These are phyloP conservation scores for Gliomastix tumulicola DNA, from an alignment of 2,329 filamentous ascomycete species.

Conservation along the genomic window DNA sequence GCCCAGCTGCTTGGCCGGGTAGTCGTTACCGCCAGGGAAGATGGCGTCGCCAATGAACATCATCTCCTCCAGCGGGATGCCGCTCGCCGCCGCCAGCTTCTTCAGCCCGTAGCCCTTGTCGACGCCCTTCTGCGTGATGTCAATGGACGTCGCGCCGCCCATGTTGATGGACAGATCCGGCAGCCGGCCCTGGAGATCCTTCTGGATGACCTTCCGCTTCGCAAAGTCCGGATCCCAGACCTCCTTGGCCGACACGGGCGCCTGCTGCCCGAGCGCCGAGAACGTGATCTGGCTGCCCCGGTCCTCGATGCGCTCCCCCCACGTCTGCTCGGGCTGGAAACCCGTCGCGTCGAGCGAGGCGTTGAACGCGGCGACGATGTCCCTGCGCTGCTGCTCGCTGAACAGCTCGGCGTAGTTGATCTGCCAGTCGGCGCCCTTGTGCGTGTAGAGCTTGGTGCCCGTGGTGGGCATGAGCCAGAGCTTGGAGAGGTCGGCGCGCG, in stretches of 20 bases:
- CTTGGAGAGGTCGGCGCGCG: conserved; percentile 22
- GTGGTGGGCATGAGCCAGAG: conserved; percentile 33
- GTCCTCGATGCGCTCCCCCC: conserved; percentile 30
- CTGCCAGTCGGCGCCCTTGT: conserved; percentile 18
- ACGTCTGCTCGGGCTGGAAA: conserved; percentile 26
- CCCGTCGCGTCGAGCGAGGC: conserved; percentile 24
- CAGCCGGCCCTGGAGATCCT: conserved; percentile 23
- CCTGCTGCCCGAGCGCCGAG: conserved; percentile 30
- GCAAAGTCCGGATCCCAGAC: conserved; percentile 29
- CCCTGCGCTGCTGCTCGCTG: conserved; percentile 13
- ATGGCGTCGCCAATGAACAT: conserved; percentile 33
- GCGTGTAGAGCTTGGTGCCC: conserved; percentile 19
- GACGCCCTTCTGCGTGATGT: conserved; percentile 28
- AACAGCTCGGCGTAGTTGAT: conserved; percentile 26
- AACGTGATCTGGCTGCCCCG: conserved; percentile 33
- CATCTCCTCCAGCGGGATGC: conserved; percentile 25
- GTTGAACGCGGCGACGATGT: conserved; percentile 25
- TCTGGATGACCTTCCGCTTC: conserved; percentile 28
- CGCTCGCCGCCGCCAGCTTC: conserved; percentile 15
- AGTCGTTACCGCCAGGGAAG: conserved; percentile 28
- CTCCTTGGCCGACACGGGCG: conserved; percentile 24
- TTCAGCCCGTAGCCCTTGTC: conserved; percentile 26
- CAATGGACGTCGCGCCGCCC: conserved; percentile 30
- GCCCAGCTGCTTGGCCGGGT: conserved; percentile 3
- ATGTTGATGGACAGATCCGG: conserved; percentile 29